Percentiles rank a stretch among this genome's conserved stretches.
These are phyloP conservation scores for Pouteria glomerata DNA, from an alignment of 148 eudicot species.

Conservation along the genomic window DNA sequence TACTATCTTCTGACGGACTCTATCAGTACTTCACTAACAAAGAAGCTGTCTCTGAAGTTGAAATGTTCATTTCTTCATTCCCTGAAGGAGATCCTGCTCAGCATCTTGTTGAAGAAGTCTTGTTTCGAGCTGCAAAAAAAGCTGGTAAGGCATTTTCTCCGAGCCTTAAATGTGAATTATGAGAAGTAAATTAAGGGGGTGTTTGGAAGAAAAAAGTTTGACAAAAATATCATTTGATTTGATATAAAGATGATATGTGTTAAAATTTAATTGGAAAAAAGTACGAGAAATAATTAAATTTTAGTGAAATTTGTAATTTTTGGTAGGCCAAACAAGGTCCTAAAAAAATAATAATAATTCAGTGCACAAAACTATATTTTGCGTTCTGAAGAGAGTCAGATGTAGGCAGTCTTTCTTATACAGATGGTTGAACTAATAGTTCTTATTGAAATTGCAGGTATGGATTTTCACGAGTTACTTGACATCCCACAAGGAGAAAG, in stretches of 20 bases:
- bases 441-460: slow-evolving; percentile 26
- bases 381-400: too few species aligned
- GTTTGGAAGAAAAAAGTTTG: too few species aligned
- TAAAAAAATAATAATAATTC: too few species aligned
- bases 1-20: slow-evolving; percentile 85
- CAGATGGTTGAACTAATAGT: too few species aligned
- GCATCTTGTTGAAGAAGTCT: slow-evolving; percentile 82
- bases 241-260: too few species aligned
- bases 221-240: too few species aligned
- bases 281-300: too few species aligned
- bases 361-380: too few species aligned
- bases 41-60: slow-evolving; percentile 80
- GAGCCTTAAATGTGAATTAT: not conserved
- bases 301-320: too few species aligned
- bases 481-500: slow-evolving; percentile 93
- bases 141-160: slow-evolving; percentile 45
- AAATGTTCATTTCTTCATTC: slow-evolving; percentile 53
- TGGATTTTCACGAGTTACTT: slow-evolving; percentile 67
- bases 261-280: too few species aligned
- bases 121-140: slow-evolving; percentile 84
- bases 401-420: too few species aligned
- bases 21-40: slow-evolving; percentile 88
- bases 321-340: too few species aligned
- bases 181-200: not conserved
- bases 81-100: slow-evolving; percentile 98